phyloP scores from a whole-genome alignment of 176 grass and related monocot genomes.

The Alopecurus myosuroides region DNA sequence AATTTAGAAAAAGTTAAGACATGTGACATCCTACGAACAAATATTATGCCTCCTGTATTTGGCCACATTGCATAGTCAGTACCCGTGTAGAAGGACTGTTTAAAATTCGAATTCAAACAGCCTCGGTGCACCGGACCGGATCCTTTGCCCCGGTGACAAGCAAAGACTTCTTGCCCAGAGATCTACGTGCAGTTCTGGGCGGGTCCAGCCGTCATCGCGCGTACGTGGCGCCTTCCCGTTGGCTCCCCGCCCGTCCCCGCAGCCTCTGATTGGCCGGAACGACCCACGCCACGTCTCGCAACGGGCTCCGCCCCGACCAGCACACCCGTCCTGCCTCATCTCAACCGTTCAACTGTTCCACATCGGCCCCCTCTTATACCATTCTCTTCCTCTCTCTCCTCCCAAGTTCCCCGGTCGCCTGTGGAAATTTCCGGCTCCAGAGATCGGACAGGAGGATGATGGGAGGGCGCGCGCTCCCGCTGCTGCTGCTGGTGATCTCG shows the following conservation, averaged over 20 bases:
- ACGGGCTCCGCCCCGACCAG: neutral
- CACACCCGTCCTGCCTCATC: neutral
- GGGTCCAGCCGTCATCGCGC: neutral
- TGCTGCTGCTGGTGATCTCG: slow-evolving; percentile 50
- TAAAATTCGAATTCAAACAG: no score
- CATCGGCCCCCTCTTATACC: neutral
- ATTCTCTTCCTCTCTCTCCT: neutral
- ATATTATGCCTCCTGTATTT: no score
- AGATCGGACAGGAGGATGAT: slow-evolving; percentile 29
- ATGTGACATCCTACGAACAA: no score
- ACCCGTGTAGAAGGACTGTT: no score
- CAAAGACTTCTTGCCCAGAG: neutral
- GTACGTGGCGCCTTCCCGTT: neutral
- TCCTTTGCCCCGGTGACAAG: neutral
- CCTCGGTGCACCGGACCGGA: no score
- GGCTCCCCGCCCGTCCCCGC: neutral
- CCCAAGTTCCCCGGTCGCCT: neutral
- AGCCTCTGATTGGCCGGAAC: slow-evolving; percentile 32
- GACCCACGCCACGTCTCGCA: slow-evolving; percentile 24
- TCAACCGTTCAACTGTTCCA: neutral
- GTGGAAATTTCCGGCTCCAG: slow-evolving; percentile 12
- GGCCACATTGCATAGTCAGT: no score
- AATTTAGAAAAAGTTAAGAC: no score
- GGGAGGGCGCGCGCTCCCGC: slow-evolving; percentile 27
- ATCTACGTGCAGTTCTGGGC: neutral